Conservation (phyloP, 345 rosid species). For the Bretschneidera sinensis region DNA sequence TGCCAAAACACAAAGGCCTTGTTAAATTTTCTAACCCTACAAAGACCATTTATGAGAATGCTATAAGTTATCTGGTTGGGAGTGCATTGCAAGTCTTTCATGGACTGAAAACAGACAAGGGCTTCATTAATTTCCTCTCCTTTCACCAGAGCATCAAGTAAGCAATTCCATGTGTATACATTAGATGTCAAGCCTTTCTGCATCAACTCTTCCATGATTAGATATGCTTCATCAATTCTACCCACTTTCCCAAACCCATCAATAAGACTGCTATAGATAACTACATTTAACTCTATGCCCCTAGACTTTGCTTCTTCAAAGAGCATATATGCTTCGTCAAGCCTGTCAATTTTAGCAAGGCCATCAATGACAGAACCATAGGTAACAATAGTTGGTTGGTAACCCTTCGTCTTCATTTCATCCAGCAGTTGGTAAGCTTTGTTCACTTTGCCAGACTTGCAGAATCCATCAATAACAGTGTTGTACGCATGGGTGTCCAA, state of each 20-base stretch:
- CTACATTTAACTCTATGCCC: slow-evolving; percentile 64
- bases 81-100: slow-evolving; percentile 70
- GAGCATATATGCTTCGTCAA: slow-evolving; percentile 97
- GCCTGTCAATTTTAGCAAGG: slow-evolving; percentile 86
- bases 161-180: slow-evolving; percentile 89
- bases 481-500: slow-evolving; percentile 85
- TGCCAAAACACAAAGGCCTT: slow-evolving; percentile 98
- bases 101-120: slow-evolving; percentile 71
- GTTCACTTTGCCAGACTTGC: slow-evolving; percentile 90
- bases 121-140: slow-evolving; percentile 90
- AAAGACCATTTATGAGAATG: slow-evolving; percentile 82
- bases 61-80: slow-evolving; percentile 75
- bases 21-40: slow-evolving; percentile 79
- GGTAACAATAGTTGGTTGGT: slow-evolving; percentile 77
- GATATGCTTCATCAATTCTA: slow-evolving; percentile 92
- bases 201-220: slow-evolving; percentile 90
- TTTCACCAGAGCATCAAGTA: slow-evolving; percentile 86
- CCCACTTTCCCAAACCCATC: slow-evolving; percentile 98
- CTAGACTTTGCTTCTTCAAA: slow-evolving; percentile 92
- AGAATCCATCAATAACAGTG: slow-evolving; percentile 81
- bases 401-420: slow-evolving; percentile 83
- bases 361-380: slow-evolving; percentile 91
- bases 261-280: slow-evolving; percentile 80
- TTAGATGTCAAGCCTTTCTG: slow-evolving; percentile 85
- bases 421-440: slow-evolving; percentile 87